phyloP scores from a whole-genome alignment of 177 flowering plant species.

The Tripterygium wilfordii region DNA sequence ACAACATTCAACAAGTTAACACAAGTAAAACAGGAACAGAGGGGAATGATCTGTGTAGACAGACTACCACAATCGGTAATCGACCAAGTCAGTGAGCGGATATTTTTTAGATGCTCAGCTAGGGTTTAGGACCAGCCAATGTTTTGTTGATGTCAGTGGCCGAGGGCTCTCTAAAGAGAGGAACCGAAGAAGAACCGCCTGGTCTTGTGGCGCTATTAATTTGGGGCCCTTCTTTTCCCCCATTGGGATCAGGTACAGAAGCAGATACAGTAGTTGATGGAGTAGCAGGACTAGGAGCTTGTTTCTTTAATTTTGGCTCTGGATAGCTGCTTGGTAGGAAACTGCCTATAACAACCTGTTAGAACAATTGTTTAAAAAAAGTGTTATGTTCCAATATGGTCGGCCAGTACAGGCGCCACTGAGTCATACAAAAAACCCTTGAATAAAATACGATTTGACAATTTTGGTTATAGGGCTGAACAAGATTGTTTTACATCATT shows the following conservation, averaged over 20 bases:
- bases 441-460: no score
- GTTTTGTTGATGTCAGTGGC: constrained; percentile 31
- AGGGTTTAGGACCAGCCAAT: constrained; percentile 6
- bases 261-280: constrained; percentile 1
- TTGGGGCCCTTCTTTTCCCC: constrained; percentile 14
- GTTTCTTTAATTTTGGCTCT: constrained; percentile 27
- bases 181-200: constrained; percentile 8
- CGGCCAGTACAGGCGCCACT: no score
- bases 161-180: constrained; percentile 20
- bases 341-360: constrained; percentile 38
- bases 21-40: no score
- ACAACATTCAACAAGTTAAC: no score
- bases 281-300: not conserved
- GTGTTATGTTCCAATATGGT: no score
- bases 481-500: no score
- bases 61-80: not conserved
- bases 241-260: constrained; percentile 8
- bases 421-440: no score
- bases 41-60: not conserved
- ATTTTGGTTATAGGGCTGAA: no score
- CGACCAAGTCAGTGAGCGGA: not conserved
- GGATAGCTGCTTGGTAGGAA: constrained; percentile 24
- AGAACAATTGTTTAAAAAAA: not conserved
- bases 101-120: not conserved
- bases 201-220: constrained; percentile 4